Percentiles rank a stretch among this genome's conserved stretches.
phyloP scores from a whole-genome alignment of 305 asterid species.

The Solanum hybrid region DNA sequence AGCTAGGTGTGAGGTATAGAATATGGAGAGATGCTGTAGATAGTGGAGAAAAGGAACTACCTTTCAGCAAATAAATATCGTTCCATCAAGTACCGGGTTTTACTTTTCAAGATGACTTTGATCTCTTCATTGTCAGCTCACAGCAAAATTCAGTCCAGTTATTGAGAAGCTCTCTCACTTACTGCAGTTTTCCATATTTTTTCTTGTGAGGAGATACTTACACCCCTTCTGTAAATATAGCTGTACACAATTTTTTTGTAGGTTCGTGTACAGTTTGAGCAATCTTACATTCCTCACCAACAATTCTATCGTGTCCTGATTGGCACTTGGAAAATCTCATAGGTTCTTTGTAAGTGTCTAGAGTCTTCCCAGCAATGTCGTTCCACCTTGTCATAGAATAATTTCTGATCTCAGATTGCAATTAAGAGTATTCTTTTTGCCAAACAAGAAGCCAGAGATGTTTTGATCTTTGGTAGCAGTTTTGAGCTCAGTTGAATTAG shows the following conservation, averaged over 20 bases:
- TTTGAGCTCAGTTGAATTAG: not conserved
- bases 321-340: not conserved
- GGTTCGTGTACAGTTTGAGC: constrained; percentile 39
- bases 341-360: not conserved
- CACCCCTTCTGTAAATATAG: constrained; percentile 18
- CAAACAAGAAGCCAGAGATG: not conserved
- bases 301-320: not conserved
- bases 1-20: constrained; percentile 84
- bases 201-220: not conserved
- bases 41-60: constrained; percentile 33
- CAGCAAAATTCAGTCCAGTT: not conserved
- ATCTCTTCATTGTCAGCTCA: not conserved
- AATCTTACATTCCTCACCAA: not conserved
- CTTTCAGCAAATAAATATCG: constrained; percentile 30
- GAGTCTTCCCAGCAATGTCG: not conserved
- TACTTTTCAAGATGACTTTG: not conserved
- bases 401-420: not conserved
- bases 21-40: constrained; percentile 77
- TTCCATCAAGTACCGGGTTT: not conserved
- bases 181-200: not conserved
- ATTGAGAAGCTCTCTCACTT: not conserved
- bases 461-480: not conserved
- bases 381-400: not conserved
- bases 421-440: not conserved
- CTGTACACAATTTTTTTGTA: constrained; percentile 23